Evolutionary conservation across 2,329 filamentous ascomycete genomes (phyloP).

Genomic region (Penicillium sp.): DNA sequence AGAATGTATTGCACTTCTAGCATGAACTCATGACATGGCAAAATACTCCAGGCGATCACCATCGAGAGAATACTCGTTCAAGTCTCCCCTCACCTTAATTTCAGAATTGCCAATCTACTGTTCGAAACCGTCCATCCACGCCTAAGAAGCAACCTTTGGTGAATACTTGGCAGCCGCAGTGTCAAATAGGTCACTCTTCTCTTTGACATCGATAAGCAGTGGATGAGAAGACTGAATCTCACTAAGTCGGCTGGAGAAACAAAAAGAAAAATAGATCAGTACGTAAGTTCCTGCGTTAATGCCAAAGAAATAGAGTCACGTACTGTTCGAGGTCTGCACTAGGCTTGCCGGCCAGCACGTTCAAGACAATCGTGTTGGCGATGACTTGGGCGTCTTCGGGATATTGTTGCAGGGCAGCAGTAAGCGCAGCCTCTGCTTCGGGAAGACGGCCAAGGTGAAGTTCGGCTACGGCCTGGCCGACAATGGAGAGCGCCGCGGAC

Average conservation of each 20-base stretch:
- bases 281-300: slow-evolving; percentile 1
- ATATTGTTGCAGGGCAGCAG: slow-evolving; percentile 71
- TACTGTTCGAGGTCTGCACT: slow-evolving; percentile 57
- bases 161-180: slow-evolving; percentile 80
- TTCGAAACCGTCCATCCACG: neutral
- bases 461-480: slow-evolving; percentile 86
- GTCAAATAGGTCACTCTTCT: slow-evolving; percentile 85
- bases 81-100: neutral
- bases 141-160: slow-evolving; percentile 58
- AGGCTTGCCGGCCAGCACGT: slow-evolving; percentile 69
- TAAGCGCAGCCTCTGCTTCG: slow-evolving; percentile 80
- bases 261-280: slow-evolving; percentile 11
- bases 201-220: slow-evolving; percentile 66
- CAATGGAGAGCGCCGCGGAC: slow-evolving; percentile 66
- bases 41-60: slow-evolving; percentile 8
- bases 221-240: slow-evolving; percentile 61
- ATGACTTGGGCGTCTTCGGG: slow-evolving; percentile 66
- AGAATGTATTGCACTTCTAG: neutral
- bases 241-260: slow-evolving; percentile 31
- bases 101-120: slow-evolving; percentile 5
- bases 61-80: too few species aligned
- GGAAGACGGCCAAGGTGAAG: slow-evolving; percentile 82
- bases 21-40: slow-evolving; percentile 23
- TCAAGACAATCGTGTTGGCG: slow-evolving; percentile 76
- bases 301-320: slow-evolving; percentile 23